Evolutionary conservation across 208 protist genomes (phyloP), one percentile per base, ranked within the genome.

Genomic region (Crithidia fasciculata): DNA sequence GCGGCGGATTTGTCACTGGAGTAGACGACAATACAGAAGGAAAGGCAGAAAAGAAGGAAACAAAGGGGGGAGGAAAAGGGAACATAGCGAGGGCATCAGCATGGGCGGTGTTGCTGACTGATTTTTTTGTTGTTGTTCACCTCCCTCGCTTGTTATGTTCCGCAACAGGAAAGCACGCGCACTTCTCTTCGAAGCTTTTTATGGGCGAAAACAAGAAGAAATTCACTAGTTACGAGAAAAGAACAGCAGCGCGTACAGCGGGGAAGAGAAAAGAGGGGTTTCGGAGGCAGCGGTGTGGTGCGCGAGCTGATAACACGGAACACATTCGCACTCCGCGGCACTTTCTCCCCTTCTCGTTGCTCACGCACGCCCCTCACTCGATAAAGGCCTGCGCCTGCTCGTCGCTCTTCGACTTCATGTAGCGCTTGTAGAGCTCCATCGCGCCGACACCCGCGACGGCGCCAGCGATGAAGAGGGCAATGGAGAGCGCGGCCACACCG

Each of bases 381-480:
- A 73, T 39, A 16, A 79, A 37, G 10, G 43, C 61, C 74, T 64
- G 65, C 7, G 16, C 18, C 52, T 69, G 40, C 52, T 62, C 64
- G 41, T 45, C 36, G 28, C 18, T n/a, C 59, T 69, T 56, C 8
- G 16, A 39, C 53, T 63, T 69, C 52, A 40, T 40, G 67, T 68
- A 73, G n/a, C 74, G 74, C 60, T 49, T 62, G 47, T 50, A 57
- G 39, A 62, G 18, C 59, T 44, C n/a, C 67, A 72, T 52, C 12
- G 67, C 66, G 19, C 19, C 74, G 12, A 58, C 37, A 56, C 74
- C 58, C 13, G 53, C 66, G 16, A 19, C 53, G 45, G 50, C 66
- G 58, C 74, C 74, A 4, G 67, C 53, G 16, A 69, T 64, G 67
- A 79, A 74, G 66, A 79, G 74, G 2, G 12, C 59, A 18, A 79